Base-by-base conservation (phyloP, 2,329 filamentous ascomycete species). In the Alternaria ventricosa region DNA sequence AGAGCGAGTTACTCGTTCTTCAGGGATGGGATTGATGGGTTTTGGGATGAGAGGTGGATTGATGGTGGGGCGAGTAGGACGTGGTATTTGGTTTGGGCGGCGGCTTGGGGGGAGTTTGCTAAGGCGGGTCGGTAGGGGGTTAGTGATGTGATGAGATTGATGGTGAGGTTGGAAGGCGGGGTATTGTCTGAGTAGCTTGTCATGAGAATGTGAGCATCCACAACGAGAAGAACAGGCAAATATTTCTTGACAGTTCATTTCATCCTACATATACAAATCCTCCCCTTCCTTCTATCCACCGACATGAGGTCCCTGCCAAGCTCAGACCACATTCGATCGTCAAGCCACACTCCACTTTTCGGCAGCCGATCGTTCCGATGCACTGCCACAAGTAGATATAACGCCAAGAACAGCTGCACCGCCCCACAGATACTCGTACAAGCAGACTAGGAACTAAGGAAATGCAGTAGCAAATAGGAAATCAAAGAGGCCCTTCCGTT, bases 1-100 rank as follows among this genome's bases (percentile, higher is more conserved):
- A 80, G 79, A 56, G 81, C 86, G 7, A 88, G 92, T 22, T 97
- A 88, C 84, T 77, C 86, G 1, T 97, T 95, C 79, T 97, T 99
- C 77, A 85, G 85, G 1, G 83, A 87, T 65, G 77, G 82, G 1
- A 82, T 85, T 15, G 95, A 96, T 74, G 85, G 75, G 20, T 65
- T 53, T 30, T 79, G 77, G 77, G 73, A 94, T 73, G 83, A 86
- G 36, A 79, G 80, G 45, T 93, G 88, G 87, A 80, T 96, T 47
- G 93, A 97, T 81, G 93, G 92, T 1, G 95, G 96, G 15, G 93
- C 92, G 54, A 72, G 60, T 28, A 13, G 75, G 56, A 71, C 70
- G 28, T 80, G 76, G 77, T 78, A 75, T 73, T 56, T 79, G 23
- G 73, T 75, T 13, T 78, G 70, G 70, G 70, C 69, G 45, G 76